Percentiles rank a stretch among this genome's conserved stretches.
These are phyloP conservation scores for Cryptosporidium meleagridis DNA, from an alignment of 169 alveolate species.

Conservation along the genomic window DNA sequence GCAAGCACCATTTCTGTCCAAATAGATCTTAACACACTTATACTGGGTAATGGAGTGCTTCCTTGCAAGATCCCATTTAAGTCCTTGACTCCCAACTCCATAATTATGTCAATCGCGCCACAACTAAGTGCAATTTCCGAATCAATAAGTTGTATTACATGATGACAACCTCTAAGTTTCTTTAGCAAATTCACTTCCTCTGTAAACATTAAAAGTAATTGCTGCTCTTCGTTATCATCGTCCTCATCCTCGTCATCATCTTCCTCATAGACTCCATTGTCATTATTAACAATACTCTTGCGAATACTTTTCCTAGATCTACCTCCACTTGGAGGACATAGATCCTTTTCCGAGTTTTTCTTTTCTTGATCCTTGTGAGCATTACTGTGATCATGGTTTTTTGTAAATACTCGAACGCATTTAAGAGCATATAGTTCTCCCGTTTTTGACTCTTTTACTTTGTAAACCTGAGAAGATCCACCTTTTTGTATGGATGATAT, in stretches of 20 bases:
- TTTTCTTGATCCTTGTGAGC: not conserved
- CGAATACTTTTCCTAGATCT: slow-evolving; percentile 40
- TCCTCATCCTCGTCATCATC: slow-evolving; percentile 56
- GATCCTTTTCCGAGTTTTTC: not conserved
- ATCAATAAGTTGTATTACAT: slow-evolving; percentile 65
- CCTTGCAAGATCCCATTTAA: slow-evolving; percentile 68
- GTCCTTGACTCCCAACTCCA: slow-evolving; percentile 71
- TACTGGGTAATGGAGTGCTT: slow-evolving; percentile 55
- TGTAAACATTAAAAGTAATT: slow-evolving; percentile 57
- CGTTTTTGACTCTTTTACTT: slow-evolving; percentile 56
- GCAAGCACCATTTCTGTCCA: slow-evolving; percentile 75
- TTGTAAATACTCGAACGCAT: slow-evolving; percentile 61
- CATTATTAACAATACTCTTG: slow-evolving; percentile 10
- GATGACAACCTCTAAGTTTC: slow-evolving; percentile 51
- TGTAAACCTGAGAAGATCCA: slow-evolving; percentile 72
- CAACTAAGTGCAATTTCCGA: slow-evolving; percentile 66
- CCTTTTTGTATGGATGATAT: slow-evolving; percentile 74
- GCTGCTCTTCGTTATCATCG: slow-evolving; percentile 70
- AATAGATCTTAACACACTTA: slow-evolving; percentile 26
- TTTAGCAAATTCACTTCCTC: slow-evolving; percentile 66
- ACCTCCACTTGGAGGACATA: not conserved
- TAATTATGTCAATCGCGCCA: slow-evolving; percentile 67
- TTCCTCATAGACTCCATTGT: not conserved
- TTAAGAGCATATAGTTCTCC: slow-evolving; percentile 61
- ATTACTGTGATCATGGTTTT: slow-evolving; percentile 46